Evolutionary conservation across 2,329 filamentous ascomycete species (phyloP).

Genomic region (Fusarium avenaceum): DNA sequence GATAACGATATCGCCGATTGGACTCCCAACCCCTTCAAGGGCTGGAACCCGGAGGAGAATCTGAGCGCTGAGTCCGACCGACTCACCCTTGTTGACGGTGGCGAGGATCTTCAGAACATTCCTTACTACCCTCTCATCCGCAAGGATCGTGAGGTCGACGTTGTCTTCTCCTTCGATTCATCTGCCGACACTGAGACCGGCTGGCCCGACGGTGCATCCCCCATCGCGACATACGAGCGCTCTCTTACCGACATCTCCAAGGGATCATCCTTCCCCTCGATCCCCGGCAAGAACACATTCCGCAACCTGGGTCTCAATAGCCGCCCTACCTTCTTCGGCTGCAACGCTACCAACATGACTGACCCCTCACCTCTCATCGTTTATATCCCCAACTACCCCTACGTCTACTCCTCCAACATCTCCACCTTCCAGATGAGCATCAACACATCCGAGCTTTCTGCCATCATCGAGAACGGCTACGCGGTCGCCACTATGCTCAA

Average conservation of each 20-base stretch:
- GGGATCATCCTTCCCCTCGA: constrained; percentile 69
- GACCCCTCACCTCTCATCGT: constrained; percentile 77
- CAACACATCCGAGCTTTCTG: constrained; percentile 75
- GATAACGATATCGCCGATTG: constrained; percentile 83
- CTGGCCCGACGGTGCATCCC: constrained; percentile 73
- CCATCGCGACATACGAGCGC: constrained; percentile 70
- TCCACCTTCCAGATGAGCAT: constrained; percentile 81
- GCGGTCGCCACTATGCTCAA: constrained; percentile 87
- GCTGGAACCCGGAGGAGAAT: constrained; percentile 64
- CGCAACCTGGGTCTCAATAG: constrained; percentile 70
- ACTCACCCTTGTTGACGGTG: constrained; percentile 84
- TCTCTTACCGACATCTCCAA: constrained; percentile 63
- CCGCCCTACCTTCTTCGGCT: constrained; percentile 74
- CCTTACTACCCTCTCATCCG: constrained; percentile 76
- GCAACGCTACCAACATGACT: constrained; percentile 68
- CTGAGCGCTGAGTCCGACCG: constrained; percentile 59
- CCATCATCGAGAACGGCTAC: constrained; percentile 88
- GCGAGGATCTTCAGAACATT: constrained; percentile 83
- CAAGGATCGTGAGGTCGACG: constrained; percentile 66
- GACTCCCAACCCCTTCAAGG: constrained; percentile 70
- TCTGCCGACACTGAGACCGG: constrained; percentile 69
- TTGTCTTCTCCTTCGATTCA: constrained; percentile 75
- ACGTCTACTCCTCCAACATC: constrained; percentile 80
- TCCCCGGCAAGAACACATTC: constrained; percentile 70
- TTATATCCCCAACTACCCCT: constrained; percentile 85